Conservation (phyloP, 371 early-diverging fungal species). For the Apophysomyces sp. region DNA sequence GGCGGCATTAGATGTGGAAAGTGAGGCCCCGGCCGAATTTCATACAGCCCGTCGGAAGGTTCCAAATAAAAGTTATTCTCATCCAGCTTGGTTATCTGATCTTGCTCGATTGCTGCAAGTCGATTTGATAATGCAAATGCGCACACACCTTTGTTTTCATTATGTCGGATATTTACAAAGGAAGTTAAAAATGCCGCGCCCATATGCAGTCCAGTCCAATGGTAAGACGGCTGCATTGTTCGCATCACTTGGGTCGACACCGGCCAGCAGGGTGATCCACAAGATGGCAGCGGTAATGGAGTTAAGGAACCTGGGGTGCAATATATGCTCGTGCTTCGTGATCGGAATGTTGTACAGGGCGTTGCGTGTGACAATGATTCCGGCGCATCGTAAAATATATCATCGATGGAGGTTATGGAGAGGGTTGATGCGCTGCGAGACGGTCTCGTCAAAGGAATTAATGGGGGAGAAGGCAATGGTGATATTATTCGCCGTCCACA, state of each 20-base stretch:
- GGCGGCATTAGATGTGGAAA: slow-evolving; percentile 44
- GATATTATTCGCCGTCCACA: slow-evolving; percentile 2
- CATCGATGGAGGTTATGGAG: slow-evolving; percentile 12
- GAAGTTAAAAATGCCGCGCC: slow-evolving; percentile 40
- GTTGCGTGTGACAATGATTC: slow-evolving; percentile 9
- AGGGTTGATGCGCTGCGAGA: slow-evolving; percentile 13
- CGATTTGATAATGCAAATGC: slow-evolving; percentile 9
- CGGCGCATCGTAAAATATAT: slow-evolving; percentile 39
- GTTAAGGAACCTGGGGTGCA: slow-evolving; percentile 29
- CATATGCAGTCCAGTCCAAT: slow-evolving; percentile 38
- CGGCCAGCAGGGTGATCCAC: not conserved
- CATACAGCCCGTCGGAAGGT: not conserved
- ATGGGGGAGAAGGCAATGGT: not conserved
- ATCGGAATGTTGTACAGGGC: not conserved
- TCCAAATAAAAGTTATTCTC: not conserved
- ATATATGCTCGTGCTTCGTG: slow-evolving; percentile 19
- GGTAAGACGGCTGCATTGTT: not conserved
- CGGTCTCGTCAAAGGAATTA: slow-evolving; percentile 1
- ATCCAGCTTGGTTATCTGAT: slow-evolving; percentile 5
- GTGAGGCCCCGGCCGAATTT: slow-evolving; percentile 13
- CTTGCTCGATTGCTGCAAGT: not conserved
- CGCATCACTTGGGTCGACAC: not conserved
- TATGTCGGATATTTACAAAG: slow-evolving; percentile 16
- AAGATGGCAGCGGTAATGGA: slow-evolving; percentile 9
- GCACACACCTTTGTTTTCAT: slow-evolving; percentile 4